phyloP scores from a whole-genome alignment of 306 rosid genomes.

The Vigna radiata region DNA sequence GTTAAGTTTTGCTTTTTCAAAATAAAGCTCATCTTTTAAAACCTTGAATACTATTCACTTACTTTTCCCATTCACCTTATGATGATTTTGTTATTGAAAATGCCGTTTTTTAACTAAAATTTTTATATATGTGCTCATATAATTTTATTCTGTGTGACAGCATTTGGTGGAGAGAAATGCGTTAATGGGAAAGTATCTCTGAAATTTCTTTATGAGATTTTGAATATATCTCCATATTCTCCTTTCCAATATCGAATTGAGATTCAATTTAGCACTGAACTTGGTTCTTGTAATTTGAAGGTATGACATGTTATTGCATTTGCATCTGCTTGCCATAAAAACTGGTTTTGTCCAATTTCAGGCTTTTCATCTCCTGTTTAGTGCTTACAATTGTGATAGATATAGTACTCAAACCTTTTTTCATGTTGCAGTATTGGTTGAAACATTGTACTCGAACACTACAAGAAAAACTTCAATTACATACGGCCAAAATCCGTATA shows the following conservation, averaged over 20 bases:
- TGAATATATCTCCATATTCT: conserved; percentile 66
- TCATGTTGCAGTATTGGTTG: conserved; percentile 65
- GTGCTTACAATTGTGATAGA: conserved; percentile 33
- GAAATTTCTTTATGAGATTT: conserved; percentile 61
- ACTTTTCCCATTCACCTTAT: neutral
- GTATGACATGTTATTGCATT: conserved; percentile 50
- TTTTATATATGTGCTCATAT: neutral
- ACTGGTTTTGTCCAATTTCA: conserved; percentile 9
- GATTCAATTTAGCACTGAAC: conserved; percentile 55
- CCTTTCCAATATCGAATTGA: conserved; percentile 70
- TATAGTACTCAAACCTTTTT: conserved; percentile 18
- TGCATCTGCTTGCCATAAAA: neutral
- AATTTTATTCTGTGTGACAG: conserved; percentile 51
- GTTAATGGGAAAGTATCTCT: conserved; percentile 71
- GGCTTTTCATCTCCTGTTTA: conserved; percentile 13
- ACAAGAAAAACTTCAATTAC: too few relatives aligned
- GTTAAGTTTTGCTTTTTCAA: neutral
- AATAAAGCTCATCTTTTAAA: too few relatives aligned
- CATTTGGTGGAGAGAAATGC: conserved; percentile 65
- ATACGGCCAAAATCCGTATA: too few relatives aligned
- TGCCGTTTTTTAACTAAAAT: too few relatives aligned
- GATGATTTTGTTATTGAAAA: conserved; percentile 20
- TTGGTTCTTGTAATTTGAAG: conserved; percentile 74
- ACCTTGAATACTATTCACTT: too few relatives aligned
- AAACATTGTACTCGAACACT: conserved; percentile 72